phyloP scores from a whole-genome alignment of 306 rosid species.

The Prunus kanzakura region DNA sequence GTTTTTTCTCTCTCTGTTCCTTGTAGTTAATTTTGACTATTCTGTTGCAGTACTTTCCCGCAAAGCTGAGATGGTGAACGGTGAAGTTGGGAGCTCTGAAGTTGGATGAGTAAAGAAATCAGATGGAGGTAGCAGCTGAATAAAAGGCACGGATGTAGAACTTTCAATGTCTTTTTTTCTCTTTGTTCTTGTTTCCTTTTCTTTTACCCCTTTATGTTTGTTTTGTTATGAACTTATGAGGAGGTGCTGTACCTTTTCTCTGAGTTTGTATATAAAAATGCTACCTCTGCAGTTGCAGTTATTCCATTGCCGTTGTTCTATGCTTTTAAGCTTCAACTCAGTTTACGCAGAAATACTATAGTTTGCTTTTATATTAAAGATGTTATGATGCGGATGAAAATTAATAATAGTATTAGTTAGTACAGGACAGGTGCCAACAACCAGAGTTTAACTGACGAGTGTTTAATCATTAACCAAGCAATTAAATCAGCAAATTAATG shows the following conservation, averaged over 20 bases:
- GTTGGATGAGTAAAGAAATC: background rate
- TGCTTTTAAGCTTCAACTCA: background rate
- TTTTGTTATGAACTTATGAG: background rate
- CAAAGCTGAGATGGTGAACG: slow-evolving; percentile 30
- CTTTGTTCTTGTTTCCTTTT: background rate
- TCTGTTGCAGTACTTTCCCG: slow-evolving; percentile 26
- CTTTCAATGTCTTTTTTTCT: background rate
- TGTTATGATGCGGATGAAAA: too few species aligned
- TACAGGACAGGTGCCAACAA: too few species aligned
- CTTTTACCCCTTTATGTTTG: background rate
- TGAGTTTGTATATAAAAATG: background rate
- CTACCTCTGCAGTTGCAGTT: slow-evolving; percentile 9
- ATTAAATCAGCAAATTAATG: too few species aligned
- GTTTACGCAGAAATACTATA: too few species aligned
- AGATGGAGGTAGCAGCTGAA: slow-evolving; percentile 1
- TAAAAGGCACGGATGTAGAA: slow-evolving; percentile 8
- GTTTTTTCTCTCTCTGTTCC: background rate
- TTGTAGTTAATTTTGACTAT: background rate
- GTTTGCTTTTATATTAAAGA: too few species aligned
- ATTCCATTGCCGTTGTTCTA: background rate
- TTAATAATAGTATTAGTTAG: too few species aligned
- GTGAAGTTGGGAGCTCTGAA: slow-evolving; percentile 12
- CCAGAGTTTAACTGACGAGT: background rate
- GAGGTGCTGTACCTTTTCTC: background rate
- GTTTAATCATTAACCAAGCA: background rate